Conservation (phyloP, 805 yeast genomes). For the Wickerhamiella sorbophila region DNA sequence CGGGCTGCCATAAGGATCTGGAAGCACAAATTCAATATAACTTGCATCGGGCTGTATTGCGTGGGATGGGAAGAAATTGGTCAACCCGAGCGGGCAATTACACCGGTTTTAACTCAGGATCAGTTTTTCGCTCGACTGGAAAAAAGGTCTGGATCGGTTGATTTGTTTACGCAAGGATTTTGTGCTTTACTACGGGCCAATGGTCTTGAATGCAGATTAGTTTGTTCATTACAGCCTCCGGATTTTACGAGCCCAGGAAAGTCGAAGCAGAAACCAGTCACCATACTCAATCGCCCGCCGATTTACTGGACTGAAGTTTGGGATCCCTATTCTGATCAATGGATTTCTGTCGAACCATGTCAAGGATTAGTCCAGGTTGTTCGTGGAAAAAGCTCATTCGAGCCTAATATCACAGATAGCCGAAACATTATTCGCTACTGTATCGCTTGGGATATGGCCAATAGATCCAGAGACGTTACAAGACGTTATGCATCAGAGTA, state of each 20-base stretch:
- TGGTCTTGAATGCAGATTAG: conserved; percentile 57
- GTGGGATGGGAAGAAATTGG: conserved; percentile 36
- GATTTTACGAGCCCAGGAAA: conserved; percentile 31
- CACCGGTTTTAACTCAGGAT: conserved; percentile 23
- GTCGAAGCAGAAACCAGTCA: conserved; percentile 10
- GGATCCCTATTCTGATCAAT: conserved; percentile 54
- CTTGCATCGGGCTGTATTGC: conserved; percentile 28
- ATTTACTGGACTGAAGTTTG: conserved; percentile 91
- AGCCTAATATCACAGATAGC: conserved; percentile 53
- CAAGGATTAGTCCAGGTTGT: conserved; percentile 44
- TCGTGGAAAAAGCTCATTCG: conserved; percentile 44
- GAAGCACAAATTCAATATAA: conserved; percentile 39
- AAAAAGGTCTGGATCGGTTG: conserved; percentile 52
- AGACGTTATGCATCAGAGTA: conserved; percentile 58
- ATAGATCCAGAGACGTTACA: conserved; percentile 68
- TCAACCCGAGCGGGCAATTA: conserved; percentile 13
- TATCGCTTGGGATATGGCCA: conserved; percentile 54
- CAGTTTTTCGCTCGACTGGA: conserved; percentile 33
- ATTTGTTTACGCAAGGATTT: conserved; percentile 77
- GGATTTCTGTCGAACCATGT: conserved; percentile 81
- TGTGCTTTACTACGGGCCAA: conserved; percentile 59
- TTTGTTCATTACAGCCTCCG: conserved; percentile 80
- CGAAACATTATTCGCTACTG: conserved; percentile 57
- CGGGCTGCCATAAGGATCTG: conserved; percentile 51
- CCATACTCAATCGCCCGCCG: conserved; percentile 34